Conservation (phyloP, 2,329 filamentous ascomycete genomes). For the Ophiocordyceps camponoti-leonardi region DNA sequence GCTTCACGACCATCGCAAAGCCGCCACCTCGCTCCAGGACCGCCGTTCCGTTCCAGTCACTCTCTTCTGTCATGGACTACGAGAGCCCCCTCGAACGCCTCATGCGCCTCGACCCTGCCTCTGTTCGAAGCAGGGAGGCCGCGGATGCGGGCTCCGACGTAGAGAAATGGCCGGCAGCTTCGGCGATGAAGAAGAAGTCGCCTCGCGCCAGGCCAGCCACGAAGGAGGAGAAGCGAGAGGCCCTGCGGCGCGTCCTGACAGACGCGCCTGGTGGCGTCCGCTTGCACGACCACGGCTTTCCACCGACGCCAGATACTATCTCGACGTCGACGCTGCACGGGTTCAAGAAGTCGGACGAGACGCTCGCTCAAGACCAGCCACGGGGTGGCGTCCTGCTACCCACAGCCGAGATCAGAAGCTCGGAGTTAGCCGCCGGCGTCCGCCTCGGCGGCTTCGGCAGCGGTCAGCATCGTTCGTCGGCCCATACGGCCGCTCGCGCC, state of each 20-base stretch:
- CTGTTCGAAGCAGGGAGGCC: slow-evolving; percentile 8
- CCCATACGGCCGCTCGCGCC: slow-evolving; percentile 4
- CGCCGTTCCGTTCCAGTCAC: slow-evolving; percentile 23
- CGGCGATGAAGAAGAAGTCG: slow-evolving; percentile 6
- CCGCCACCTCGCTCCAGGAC: slow-evolving; percentile 9
- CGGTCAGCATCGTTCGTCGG: neutral
- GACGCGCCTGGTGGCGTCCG: slow-evolving; percentile 23
- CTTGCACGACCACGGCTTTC: slow-evolving; percentile 26
- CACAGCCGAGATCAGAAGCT: slow-evolving; percentile 4
- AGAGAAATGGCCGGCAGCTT: neutral
- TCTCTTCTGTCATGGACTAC: slow-evolving; percentile 17
- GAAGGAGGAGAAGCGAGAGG: slow-evolving; percentile 30
- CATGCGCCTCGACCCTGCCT: slow-evolving; percentile 22
- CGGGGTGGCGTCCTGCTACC: slow-evolving; percentile 12
- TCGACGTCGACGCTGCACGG: slow-evolving; percentile 35
- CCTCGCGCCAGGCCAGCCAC: slow-evolving; percentile 2
- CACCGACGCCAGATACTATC: slow-evolving; percentile 43
- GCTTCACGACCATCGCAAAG: neutral
- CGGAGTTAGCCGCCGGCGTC: slow-evolving; percentile 1
- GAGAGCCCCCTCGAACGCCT: slow-evolving; percentile 28
- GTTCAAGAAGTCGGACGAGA: slow-evolving; percentile 33
- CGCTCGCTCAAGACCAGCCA: slow-evolving; percentile 17
- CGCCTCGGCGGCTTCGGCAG: neutral
- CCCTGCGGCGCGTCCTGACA: slow-evolving; percentile 29
- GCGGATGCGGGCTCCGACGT: slow-evolving; percentile 4